A percentile compares a stretch with the other conserved stretches of the same genome.
These are phyloP conservation scores for Calonectria crousiana DNA, from an alignment of 2,329 filamentous ascomycete genomes.

Conservation along the genomic window DNA sequence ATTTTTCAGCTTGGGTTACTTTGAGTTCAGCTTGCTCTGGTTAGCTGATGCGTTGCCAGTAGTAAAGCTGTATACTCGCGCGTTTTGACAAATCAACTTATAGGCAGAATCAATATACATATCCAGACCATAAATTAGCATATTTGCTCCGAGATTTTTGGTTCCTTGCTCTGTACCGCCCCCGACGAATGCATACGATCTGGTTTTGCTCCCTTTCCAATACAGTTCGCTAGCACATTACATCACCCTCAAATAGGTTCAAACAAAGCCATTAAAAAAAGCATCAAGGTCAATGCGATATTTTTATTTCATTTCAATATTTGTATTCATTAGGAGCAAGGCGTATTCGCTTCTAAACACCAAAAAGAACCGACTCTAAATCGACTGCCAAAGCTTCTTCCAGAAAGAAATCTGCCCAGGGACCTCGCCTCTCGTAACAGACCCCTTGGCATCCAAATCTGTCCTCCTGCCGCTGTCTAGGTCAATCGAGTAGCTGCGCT, in stretches of 20 bases:
- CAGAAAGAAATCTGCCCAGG: constrained; percentile 53
- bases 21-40: too few relatives aligned
- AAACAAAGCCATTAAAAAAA: neutral
- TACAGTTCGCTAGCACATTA: too few relatives aligned
- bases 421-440: constrained; percentile 46
- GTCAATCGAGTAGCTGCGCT: constrained; percentile 66
- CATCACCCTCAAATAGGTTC: neutral
- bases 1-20: too few relatives aligned
- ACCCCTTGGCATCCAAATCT: constrained; percentile 63
- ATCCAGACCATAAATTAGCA: too few relatives aligned
- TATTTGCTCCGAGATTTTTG: too few relatives aligned
- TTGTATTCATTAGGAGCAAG: neutral
- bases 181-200: too few relatives aligned
- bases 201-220: too few relatives aligned
- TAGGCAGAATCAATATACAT: too few relatives aligned
- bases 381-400: constrained; percentile 56
- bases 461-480: constrained; percentile 66
- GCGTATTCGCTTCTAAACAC: neutral
- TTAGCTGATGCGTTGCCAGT: too few relatives aligned
- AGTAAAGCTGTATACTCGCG: too few relatives aligned
- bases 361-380: constrained; percentile 47
- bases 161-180: too few relatives aligned
- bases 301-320: neutral
- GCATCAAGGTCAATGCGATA: neutral
- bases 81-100: too few relatives aligned